phyloP scores from a whole-genome alignment of 805 yeast species.

The Schwanniomyces vanrijiae region DNA sequence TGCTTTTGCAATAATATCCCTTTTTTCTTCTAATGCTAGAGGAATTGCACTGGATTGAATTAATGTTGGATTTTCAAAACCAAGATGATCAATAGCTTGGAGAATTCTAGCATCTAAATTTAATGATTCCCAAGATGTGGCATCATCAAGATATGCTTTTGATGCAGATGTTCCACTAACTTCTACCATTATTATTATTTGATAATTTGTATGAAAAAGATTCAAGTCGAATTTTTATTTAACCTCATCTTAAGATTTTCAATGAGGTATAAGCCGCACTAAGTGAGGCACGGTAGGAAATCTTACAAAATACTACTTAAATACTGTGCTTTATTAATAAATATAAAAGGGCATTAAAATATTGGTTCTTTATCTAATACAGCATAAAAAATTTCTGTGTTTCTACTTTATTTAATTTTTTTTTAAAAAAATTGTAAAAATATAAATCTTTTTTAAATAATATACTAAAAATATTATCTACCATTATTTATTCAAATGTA shows the following conservation, averaged over 20 bases:
- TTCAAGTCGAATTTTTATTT: background rate
- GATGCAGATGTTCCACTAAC: constrained; percentile 47
- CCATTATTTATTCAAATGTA: no score
- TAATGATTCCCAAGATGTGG: constrained; percentile 70
- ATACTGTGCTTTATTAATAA: no score
- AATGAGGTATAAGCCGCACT: constrained; percentile 1
- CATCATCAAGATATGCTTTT: constrained; percentile 69
- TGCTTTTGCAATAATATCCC: constrained; percentile 92
- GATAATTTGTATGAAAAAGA: background rate
- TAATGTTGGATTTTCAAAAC: constrained; percentile 83
- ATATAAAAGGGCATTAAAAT: no score
- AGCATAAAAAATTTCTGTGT: no score
- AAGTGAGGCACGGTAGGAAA: constrained; percentile 3
- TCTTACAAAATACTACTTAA: background rate
- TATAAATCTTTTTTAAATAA: no score
- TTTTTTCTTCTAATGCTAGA: constrained; percentile 82
- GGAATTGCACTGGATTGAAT: constrained; percentile 93
- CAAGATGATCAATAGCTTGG: constrained; percentile 80
- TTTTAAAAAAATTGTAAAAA: no score
- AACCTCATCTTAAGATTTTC: constrained; percentile 6
- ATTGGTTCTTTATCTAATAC: no score
- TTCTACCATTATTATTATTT: constrained; percentile 2
- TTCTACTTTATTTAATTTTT: no score
- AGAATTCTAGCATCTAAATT: constrained; percentile 77
- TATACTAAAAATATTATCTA: no score